Base-by-base conservation (phyloP, 495 filamentous ascomycete genomes). In the Aspergillus biplanus region DNA sequence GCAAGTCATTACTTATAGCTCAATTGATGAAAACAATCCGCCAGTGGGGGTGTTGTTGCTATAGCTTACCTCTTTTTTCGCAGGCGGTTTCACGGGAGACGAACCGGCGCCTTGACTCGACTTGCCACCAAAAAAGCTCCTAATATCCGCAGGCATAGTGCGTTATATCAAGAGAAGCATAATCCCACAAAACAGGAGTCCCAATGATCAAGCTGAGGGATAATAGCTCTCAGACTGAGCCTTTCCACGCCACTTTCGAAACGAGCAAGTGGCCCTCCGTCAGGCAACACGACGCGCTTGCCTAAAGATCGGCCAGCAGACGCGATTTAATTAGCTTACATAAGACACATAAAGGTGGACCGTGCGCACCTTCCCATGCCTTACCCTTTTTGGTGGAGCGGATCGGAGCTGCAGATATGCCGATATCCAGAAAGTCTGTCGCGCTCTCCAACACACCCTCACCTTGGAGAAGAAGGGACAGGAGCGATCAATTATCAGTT, bases 141-240 rank as follows among this genome's bases (percentile, higher is more conserved):
- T 80, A 63, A 96, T 96, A 80, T 96, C 92, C 37, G 83, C 61
- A 63, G 91, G 85, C 90, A 92, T 93, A 31, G 56, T 72, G 61
- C 53, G 33, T 56, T 44, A 54, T 42, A 49, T 46, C 18, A 48
- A 53, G 7, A 16, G 31, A 52, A 63, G 48, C 60, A 67, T 61
- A 32, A 4, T 8, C 42, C 33, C 6, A 39, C 6, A 35, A 16
- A 27, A n/a, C n/a, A 56, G 34, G 4, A 34, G 16, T 42, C 9
- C 18, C 18, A 53, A 11, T 21, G 18, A 48, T 18, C 15, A 21
- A 53, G 9, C 33, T 39, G 57, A 37, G 15, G 34, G 42, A 21
- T 32, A 37, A 53, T 35, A 49, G 33, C 5, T 13, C n/a, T 18
- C 1, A 6, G 32, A 63, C 16, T 32, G 3, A 58, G 35, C 6